Evolutionary conservation across 768 basidiomycete species (phyloP).

Genomic region (Tephrocybe sp.): DNA sequence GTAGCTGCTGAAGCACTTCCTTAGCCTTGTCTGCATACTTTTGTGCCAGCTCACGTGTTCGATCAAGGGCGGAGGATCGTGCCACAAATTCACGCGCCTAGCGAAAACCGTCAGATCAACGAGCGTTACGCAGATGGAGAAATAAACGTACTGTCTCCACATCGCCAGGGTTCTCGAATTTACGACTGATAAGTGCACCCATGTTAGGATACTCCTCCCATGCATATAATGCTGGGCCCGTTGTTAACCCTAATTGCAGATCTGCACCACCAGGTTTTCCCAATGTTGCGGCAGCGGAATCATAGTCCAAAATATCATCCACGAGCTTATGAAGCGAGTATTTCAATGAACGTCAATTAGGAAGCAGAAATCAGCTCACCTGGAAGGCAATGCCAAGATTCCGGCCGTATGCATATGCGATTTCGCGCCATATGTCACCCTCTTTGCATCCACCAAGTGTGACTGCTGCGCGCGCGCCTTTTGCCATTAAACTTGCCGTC

Average conservation of each 20-base stretch:
- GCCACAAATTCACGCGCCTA: slow-evolving; percentile 78
- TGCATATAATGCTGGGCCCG: slow-evolving; percentile 92
- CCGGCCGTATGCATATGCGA: slow-evolving; percentile 94
- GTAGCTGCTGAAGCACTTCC: slow-evolving; percentile 67
- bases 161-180: slow-evolving; percentile 81
- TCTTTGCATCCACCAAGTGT: slow-evolving; percentile 84
- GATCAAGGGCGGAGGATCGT: slow-evolving; percentile 75
- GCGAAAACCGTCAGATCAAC: neutral
- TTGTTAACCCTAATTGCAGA: slow-evolving; percentile 81
- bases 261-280: slow-evolving; percentile 94
- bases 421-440: slow-evolving; percentile 88
- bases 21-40: slow-evolving; percentile 80
- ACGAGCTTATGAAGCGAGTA: slow-evolving; percentile 61
- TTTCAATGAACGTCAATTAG: neutral
- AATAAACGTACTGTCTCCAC: slow-evolving; percentile 67
- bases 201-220: slow-evolving; percentile 93
- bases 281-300: slow-evolving; percentile 68
- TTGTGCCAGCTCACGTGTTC: slow-evolving; percentile 78
- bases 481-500: slow-evolving; percentile 92
- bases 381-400: slow-evolving; percentile 96
- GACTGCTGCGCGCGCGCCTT: slow-evolving; percentile 82
- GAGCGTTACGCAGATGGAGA: slow-evolving; percentile 1
- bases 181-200: slow-evolving; percentile 81
- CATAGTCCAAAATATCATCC: slow-evolving; percentile 94
- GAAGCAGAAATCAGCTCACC: slow-evolving; percentile 42